Base-by-base conservation (phyloP, 176 grass and related monocot species). In the Oryza punctata region DNA sequence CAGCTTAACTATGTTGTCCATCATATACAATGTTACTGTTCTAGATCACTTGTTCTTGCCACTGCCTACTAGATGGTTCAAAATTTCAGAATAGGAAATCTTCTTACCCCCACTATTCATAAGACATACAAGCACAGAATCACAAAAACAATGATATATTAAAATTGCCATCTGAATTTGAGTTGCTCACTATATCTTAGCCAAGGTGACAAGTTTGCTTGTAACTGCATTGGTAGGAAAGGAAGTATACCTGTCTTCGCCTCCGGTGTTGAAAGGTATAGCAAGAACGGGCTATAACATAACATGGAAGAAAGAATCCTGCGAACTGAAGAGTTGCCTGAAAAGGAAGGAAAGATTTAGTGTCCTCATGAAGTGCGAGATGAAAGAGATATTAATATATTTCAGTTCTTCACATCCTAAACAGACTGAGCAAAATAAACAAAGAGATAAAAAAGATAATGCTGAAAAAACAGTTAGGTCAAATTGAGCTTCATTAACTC, bases 221-320 rank as follows among this genome's bases (percentile, higher is more conserved):
- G 37, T 16, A 38, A 80, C 10, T 18, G 32, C 18, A 63, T 64
- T 60, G 52, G 35, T 21, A 35, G 25, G 30, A 26, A 64, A 75
- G 63, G 6, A 83, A 57, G 60, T 45, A 63, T 90, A 99, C 96
- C 91, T 90, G 93, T 85, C 88, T 91, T 78, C 93, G 85, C 72
- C 97, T 84, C 38, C 88, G 77, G 83, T 87, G 92, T 75, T 94
- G 88, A 45, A 94, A 88, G 74, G 89, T 69, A 33, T 94, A 99
- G 76, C 93, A 96, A 6, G 91, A 99, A 37, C 91, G 88, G 15
- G 91, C 89, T 84, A 96, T 96, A 54, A 99, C 91, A 86, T 96
- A 99, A 73, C 97, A 99, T 26, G 97, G 97, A 76, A 99, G 84
- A 66, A 99, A 90, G 81, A 99, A 90, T 19, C 89, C 97, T 2